These are phyloP conservation scores for Boletus subcaerulescens DNA, from an alignment of 768 basidiomycete genomes.

Conservation along the genomic window DNA sequence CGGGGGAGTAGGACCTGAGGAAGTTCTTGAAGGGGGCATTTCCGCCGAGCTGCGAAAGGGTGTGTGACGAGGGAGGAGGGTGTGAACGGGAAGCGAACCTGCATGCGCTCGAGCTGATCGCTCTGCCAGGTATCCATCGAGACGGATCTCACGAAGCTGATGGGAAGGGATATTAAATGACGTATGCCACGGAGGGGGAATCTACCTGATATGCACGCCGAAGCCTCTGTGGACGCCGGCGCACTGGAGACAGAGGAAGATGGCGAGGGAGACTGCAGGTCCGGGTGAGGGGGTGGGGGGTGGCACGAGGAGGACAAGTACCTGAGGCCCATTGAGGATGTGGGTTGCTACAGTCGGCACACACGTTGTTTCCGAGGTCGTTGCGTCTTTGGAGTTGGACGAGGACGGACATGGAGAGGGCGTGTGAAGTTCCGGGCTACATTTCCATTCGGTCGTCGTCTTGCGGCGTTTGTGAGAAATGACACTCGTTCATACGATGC, in stretches of 20 bases:
- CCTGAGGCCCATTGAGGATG: constrained; percentile 96
- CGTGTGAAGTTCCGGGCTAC: not conserved
- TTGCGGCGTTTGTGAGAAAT: not conserved
- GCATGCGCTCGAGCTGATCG: constrained; percentile 87
- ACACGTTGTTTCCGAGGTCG: constrained; percentile 71
- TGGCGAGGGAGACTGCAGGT: constrained; percentile 58
- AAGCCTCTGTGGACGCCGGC: constrained; percentile 84
- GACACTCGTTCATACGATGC: not conserved
- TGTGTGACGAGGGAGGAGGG: constrained; percentile 8
- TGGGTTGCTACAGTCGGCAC: constrained; percentile 83
- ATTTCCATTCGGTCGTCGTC: no score
- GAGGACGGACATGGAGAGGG: constrained; percentile 35
- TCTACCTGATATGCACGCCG: constrained; percentile 86
- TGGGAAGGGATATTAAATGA: not conserved
- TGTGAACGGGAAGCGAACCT: constrained; percentile 47
- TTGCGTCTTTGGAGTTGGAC: constrained; percentile 72
- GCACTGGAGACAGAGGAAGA: constrained; percentile 91
- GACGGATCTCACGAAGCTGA: constrained; percentile 85
- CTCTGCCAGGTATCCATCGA: constrained; percentile 97
- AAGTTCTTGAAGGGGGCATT: constrained; percentile 82
- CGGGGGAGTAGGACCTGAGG: constrained; percentile 63
- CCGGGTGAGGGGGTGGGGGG: not conserved
- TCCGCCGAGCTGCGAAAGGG: constrained; percentile 67
- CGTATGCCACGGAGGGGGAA: not conserved
- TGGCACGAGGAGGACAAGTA: constrained; percentile 19